Evolutionary conservation across 2,329 filamentous ascomycete genomes (phyloP), one percentile per base, ranked within the genome.

Genomic region (Chaetomiaceae sp.): DNA sequence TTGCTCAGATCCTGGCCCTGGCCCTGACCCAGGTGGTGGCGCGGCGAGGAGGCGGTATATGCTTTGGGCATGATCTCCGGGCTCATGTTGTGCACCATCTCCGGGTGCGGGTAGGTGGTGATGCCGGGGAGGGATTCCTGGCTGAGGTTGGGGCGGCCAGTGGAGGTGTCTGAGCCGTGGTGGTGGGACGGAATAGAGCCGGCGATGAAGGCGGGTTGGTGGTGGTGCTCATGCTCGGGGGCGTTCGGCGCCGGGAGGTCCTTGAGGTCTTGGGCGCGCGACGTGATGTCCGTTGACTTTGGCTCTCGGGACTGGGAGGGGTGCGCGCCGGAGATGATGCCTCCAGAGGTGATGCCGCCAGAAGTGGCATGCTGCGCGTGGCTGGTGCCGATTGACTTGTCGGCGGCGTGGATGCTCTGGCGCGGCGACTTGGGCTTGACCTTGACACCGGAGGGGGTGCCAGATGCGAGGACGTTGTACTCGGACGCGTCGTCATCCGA

Each of bases 391-490:
- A 12, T 27, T 33, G 31, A n/a, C 43, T 44, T 14, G 8, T 17
- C 20, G 19, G 42, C 16, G 14, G 19, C 12, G 9, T 40, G 40
- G 34, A 14, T 37, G 46, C 34, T 30, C 8, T 19, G 35, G 19
- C 25, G 42, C 8, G 34, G 39, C 1, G 51, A 41, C 37, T 41
- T 48, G 21, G 48, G 45, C 37, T 51, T 39, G 35, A 59, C 50
- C 44, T 59, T 57, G 13, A 60, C 53, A 13, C 59, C 58, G 0
- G 58, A 61, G 1, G 54, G 52, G 0, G 59, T 61, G 8, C 59
- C 59, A 0, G 56, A 58, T 1, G 59, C 17, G 9, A 61, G 49
- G n/a, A 48, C 31, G 25, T 60, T 61, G 31, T 60, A 61, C 12
- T 51, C 46, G 2, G 34, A 30, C 4, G 30, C 9, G 19, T 42